Conservation (phyloP, 2,329 filamentous ascomycete genomes). For the Nothophaeocryptopus gaeumannii region DNA sequence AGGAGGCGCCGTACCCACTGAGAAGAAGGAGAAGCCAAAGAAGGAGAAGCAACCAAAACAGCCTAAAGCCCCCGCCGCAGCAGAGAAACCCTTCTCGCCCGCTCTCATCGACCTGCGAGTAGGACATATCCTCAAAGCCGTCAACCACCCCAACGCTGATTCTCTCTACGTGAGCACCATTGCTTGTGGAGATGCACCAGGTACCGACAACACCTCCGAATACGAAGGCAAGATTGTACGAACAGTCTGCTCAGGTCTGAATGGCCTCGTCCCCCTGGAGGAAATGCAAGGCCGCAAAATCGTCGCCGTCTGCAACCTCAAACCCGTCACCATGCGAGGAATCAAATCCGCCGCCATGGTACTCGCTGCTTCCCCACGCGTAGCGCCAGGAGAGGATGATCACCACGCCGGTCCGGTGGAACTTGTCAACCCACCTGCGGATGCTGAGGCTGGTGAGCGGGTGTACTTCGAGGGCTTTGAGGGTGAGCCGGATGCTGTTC, state of each 20-base stretch:
- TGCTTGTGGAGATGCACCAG: slow-evolving; percentile 82
- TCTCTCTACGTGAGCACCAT: slow-evolving; percentile 94
- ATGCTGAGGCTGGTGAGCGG: slow-evolving; percentile 75
- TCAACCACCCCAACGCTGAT: slow-evolving; percentile 95
- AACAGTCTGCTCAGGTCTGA: slow-evolving; percentile 94
- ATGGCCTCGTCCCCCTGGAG: slow-evolving; percentile 85
- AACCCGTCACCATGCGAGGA: slow-evolving; percentile 98
- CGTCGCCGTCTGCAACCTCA: slow-evolving; percentile 93
- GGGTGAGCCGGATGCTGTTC: slow-evolving; percentile 84
- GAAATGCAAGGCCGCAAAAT: slow-evolving; percentile 98
- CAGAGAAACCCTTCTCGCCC: slow-evolving; percentile 75
- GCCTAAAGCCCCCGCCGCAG: slow-evolving; percentile 56
- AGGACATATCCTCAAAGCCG: slow-evolving; percentile 93
- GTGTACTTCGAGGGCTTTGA: slow-evolving; percentile 94
- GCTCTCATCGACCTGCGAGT: slow-evolving; percentile 90
- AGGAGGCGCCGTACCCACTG: slow-evolving; percentile 42
- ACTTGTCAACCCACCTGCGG: slow-evolving; percentile 79
- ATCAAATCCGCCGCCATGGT: slow-evolving; percentile 84
- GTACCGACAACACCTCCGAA: slow-evolving; percentile 83
- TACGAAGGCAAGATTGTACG: slow-evolving; percentile 88
- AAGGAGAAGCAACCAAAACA: slow-evolving; percentile 82
- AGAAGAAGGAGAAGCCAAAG: slow-evolving; percentile 71
- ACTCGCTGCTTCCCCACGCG: slow-evolving; percentile 81
- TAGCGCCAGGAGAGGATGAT: slow-evolving; percentile 77
- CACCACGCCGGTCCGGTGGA: slow-evolving; percentile 89